Evolutionary conservation across 805 yeast species (phyloP).

Genomic region (Blastobotrys peoriensis): DNA sequence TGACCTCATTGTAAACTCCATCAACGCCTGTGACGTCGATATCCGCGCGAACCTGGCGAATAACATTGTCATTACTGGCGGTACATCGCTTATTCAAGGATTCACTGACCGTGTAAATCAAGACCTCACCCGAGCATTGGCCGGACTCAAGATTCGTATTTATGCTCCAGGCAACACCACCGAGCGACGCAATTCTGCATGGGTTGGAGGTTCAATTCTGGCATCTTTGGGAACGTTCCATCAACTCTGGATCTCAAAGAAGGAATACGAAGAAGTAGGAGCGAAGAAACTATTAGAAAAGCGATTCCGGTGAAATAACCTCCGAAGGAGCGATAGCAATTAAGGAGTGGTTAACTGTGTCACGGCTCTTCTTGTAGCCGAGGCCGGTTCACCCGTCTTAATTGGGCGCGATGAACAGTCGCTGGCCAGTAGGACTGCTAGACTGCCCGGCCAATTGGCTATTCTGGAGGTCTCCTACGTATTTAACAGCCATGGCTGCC

Average conservation of each 20-base stretch:
- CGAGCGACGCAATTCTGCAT: slow-evolving; percentile 75
- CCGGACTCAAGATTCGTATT: slow-evolving; percentile 79
- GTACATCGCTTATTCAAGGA: slow-evolving; percentile 74
- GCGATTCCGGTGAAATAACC: slow-evolving; percentile 73
- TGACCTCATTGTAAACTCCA: slow-evolving; percentile 50
- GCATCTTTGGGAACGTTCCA: slow-evolving; percentile 90
- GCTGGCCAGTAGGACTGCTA: too few species aligned
- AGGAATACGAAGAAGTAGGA: slow-evolving; percentile 85
- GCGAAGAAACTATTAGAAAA: slow-evolving; percentile 71
- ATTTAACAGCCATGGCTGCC: too few species aligned
- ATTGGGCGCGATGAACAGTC: too few species aligned
- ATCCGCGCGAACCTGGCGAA: slow-evolving; percentile 83
- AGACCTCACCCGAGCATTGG: slow-evolving; percentile 64
- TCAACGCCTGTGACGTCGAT: slow-evolving; percentile 64
- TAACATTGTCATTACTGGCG: slow-evolving; percentile 82
- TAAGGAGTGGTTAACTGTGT: too few species aligned
- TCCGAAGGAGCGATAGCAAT: too few species aligned
- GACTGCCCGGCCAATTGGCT: too few species aligned
- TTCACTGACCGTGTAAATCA: slow-evolving; percentile 67
- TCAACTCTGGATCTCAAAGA: slow-evolving; percentile 90
- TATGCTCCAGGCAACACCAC: slow-evolving; percentile 66
- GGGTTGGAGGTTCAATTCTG: slow-evolving; percentile 90
- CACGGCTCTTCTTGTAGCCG: too few species aligned
- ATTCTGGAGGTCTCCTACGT: too few species aligned
- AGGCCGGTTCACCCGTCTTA: too few species aligned